phyloP scores from a whole-genome alignment of 129 eudicot species.

The Centella asiatica region DNA sequence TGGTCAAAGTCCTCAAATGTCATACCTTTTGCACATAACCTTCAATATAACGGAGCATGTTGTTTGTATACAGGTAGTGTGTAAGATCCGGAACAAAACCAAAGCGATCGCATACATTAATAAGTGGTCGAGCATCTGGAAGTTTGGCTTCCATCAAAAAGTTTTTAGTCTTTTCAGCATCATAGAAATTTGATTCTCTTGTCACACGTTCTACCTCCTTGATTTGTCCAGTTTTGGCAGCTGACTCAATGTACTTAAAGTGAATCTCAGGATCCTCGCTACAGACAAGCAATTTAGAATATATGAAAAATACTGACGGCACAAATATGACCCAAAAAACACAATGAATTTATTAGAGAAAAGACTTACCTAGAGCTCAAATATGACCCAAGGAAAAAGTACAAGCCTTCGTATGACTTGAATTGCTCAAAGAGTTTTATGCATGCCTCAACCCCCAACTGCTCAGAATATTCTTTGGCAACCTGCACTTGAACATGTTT shows the following conservation, averaged over 20 bases:
- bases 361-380: slow-evolving; percentile 55
- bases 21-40: slow-evolving; percentile 69
- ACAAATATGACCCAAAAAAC: not conserved
- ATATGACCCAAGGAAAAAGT: slow-evolving; percentile 61
- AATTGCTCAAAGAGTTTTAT: slow-evolving; percentile 66
- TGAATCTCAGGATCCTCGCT: slow-evolving; percentile 70
- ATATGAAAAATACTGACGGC: not conserved
- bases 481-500: slow-evolving; percentile 24
- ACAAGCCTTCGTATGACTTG: slow-evolving; percentile 58
- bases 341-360: not conserved
- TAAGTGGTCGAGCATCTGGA: slow-evolving; percentile 63
- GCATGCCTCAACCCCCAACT: slow-evolving; percentile 52
- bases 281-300: slow-evolving; percentile 5
- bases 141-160: slow-evolving; percentile 68
- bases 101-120: slow-evolving; percentile 63
- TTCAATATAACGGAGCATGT: slow-evolving; percentile 75
- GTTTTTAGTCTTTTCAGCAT: slow-evolving; percentile 59
- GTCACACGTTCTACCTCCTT: slow-evolving; percentile 70
- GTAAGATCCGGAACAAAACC: slow-evolving; percentile 66
- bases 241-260: slow-evolving; percentile 61
- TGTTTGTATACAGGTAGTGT: slow-evolving; percentile 46
- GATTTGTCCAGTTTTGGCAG: slow-evolving; percentile 66
- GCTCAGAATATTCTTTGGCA: slow-evolving; percentile 65
- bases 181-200: slow-evolving; percentile 59
- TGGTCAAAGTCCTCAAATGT: not conserved